phyloP scores from a whole-genome alignment of 2,329 filamentous ascomycete genomes.

The Amphichorda felina region DNA sequence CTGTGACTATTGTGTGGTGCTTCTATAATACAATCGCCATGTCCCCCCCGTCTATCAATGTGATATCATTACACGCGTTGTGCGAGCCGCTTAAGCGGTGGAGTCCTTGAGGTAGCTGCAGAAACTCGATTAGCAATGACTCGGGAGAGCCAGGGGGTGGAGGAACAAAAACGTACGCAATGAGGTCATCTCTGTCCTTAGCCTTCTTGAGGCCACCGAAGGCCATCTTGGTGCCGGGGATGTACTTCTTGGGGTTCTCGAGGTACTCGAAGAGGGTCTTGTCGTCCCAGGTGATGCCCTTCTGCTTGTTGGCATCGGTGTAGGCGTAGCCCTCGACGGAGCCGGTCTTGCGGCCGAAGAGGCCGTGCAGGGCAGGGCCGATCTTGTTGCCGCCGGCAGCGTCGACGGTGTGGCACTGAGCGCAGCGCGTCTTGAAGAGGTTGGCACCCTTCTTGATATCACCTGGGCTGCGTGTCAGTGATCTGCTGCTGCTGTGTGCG shows the following conservation, averaged over 20 bases:
- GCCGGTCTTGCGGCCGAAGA: slow-evolving; percentile 94
- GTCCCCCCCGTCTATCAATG: slow-evolving; percentile 21
- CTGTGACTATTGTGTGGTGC: slow-evolving; percentile 1
- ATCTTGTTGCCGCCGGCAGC: slow-evolving; percentile 91
- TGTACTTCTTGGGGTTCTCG: slow-evolving; percentile 99
- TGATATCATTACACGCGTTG: slow-evolving; percentile 21
- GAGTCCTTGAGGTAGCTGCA: slow-evolving; percentile 55
- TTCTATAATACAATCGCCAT: slow-evolving; percentile 27
- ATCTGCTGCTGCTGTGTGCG: not conserved
- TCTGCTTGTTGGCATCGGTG: slow-evolving; percentile 99
- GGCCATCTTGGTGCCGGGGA: slow-evolving; percentile 99
- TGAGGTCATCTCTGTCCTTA: slow-evolving; percentile 98
- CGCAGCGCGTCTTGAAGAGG: slow-evolving; percentile 98
- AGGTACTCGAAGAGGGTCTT: slow-evolving; percentile 90
- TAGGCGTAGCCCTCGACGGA: slow-evolving; percentile 88
- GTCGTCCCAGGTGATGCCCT: slow-evolving; percentile 83
- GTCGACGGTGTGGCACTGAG: slow-evolving; percentile 96
- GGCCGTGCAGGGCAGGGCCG: slow-evolving; percentile 90
- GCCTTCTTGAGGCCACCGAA: slow-evolving; percentile 99
- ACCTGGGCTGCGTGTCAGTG: slow-evolving; percentile 39
- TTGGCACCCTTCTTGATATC: slow-evolving; percentile 93
- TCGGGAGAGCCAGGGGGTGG: not conserved
- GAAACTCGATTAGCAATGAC: not conserved
- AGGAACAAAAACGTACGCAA: slow-evolving; percentile 72
- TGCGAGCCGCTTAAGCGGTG: slow-evolving; percentile 46